Conservation (phyloP, 2,329 filamentous ascomycete species). For the Metarhizium guizhouense region DNA sequence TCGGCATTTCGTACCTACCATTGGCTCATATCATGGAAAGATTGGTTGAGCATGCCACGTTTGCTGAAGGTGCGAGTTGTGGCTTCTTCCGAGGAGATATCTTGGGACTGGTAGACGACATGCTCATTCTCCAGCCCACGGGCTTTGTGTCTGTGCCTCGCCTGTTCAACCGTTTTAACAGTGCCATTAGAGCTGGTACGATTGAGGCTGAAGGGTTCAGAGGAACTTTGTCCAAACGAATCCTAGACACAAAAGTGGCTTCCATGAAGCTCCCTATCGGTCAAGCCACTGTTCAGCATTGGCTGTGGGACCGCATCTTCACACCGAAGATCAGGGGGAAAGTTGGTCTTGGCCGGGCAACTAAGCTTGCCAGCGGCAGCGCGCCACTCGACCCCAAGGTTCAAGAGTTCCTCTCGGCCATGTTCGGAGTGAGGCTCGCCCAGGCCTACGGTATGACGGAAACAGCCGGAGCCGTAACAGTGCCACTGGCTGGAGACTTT, state of each 20-base stretch:
- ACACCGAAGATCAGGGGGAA: slow-evolving; percentile 74
- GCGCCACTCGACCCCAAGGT: slow-evolving; percentile 84
- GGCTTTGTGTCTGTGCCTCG: slow-evolving; percentile 85
- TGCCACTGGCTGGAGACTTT: slow-evolving; percentile 64
- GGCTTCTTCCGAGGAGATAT: slow-evolving; percentile 95
- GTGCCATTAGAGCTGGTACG: slow-evolving; percentile 70
- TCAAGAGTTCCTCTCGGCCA: slow-evolving; percentile 78
- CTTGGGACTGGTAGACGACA: slow-evolving; percentile 74
- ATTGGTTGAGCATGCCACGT: slow-evolving; percentile 64
- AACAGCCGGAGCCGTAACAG: slow-evolving; percentile 68
- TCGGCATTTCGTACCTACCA: slow-evolving; percentile 78
- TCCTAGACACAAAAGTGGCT: slow-evolving; percentile 72
- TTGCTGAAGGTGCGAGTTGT: slow-evolving; percentile 64
- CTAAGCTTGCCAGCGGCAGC: slow-evolving; percentile 74
- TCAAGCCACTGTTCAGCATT: slow-evolving; percentile 66
- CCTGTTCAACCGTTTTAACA: slow-evolving; percentile 82
- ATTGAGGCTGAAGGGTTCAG: slow-evolving; percentile 70
- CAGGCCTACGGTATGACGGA: slow-evolving; percentile 96
- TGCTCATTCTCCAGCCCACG: slow-evolving; percentile 79
- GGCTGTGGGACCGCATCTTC: slow-evolving; percentile 81
- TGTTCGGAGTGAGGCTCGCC: slow-evolving; percentile 66
- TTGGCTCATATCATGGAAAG: slow-evolving; percentile 91
- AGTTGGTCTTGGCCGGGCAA: slow-evolving; percentile 66
- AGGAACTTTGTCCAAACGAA: slow-evolving; percentile 69
- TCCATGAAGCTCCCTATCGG: slow-evolving; percentile 62